Evolutionary conservation across 805 yeast species (phyloP).

Genomic region (Candida silvatica): DNA sequence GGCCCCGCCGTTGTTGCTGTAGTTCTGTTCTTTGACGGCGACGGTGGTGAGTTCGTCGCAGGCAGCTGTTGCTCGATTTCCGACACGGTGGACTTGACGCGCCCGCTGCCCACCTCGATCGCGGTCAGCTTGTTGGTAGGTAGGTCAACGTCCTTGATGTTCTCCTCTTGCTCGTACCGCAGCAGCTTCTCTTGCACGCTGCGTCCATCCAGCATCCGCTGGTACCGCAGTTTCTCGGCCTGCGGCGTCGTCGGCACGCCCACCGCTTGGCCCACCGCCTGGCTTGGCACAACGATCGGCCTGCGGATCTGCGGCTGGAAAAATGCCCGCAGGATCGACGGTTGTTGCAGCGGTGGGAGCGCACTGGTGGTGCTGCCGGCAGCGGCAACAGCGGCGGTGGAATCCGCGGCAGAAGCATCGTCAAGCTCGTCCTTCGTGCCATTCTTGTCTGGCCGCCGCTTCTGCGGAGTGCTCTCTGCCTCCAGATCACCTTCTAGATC

Average conservation of each 20-base stretch:
- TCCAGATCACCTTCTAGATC: too few species aligned
- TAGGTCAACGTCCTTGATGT: conserved; percentile 3
- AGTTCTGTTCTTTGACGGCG: conserved; percentile 5
- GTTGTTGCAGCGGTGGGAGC: conserved; percentile 4
- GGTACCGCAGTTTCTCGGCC: neutral
- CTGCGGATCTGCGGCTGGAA: conserved; percentile 18
- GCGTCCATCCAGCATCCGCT: neutral
- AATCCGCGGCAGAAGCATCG: neutral
- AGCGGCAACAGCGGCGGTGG: neutral
- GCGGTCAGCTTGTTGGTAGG: conserved; percentile 5
- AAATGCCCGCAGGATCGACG: conserved; percentile 12
- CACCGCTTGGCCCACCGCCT: neutral
- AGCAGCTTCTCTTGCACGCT: conserved; percentile 7
- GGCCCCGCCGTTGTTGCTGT: too few species aligned
- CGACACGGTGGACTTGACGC: conserved; percentile 19
- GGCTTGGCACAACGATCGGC: conserved; percentile 15
- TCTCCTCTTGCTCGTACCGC: conserved; percentile 7
- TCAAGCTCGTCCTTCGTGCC: neutral
- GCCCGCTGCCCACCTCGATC: conserved; percentile 14
- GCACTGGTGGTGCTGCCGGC: neutral
- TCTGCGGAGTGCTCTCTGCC: neutral
- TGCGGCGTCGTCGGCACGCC: conserved; percentile 3
- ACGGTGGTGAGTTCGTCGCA: conserved; percentile 7
- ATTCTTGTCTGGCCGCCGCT: neutral
- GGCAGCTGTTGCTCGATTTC: conserved; percentile 16